Evolutionary conservation across 2,329 filamentous ascomycete genomes (phyloP), one percentile per base, ranked within the genome.

Genomic region (Scytalidium lignicola): DNA sequence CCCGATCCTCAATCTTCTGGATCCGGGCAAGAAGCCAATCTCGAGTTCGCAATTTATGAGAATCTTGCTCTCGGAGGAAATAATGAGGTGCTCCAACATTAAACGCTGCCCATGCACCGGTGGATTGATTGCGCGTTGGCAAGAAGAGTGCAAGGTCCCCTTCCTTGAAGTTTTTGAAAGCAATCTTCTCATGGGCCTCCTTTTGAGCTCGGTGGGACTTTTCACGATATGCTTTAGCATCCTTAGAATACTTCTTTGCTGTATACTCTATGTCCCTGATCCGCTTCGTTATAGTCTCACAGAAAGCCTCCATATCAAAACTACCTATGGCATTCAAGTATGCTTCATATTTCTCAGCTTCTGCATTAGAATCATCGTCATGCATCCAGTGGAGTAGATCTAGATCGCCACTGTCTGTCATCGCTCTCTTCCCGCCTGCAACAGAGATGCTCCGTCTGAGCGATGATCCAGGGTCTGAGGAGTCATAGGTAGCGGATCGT

Each of bases 21-120:
- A 99, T 97, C 15, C 93, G 85, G 8, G 93, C 93, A 7, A 99
- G 85, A n/a, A 99, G 82, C 90, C 93, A 99, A 65, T 99, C 93
- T 29, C 92, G 81, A 43, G 83, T 85, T 23, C 85, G 82, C 5
- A 99, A 74, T 52, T 89, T 85, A 68, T 99, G 95, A 1, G 78
- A 79, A 59, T 97, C 92, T 65, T 95, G 88, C 67, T 99, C 93
- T 29, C 90, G 87, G 2, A 99, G 76, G 71, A 99, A 99, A 71
- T 93, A 97, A 66, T 99, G 93, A 8, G 93, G 93, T 52, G 92
- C 95, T 1, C 91, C 92, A 26, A 99, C 88, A 61, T 99, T 99
- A 77, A 99, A 99, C 1, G 93, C 93, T 4, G 93, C 93, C 93
- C 93, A 99, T 1, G 93, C 92, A 15, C 92, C 87, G 3, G 90